These are phyloP conservation scores for Auricularia cornea DNA, from an alignment of 768 basidiomycete species.

Conservation along the genomic window DNA sequence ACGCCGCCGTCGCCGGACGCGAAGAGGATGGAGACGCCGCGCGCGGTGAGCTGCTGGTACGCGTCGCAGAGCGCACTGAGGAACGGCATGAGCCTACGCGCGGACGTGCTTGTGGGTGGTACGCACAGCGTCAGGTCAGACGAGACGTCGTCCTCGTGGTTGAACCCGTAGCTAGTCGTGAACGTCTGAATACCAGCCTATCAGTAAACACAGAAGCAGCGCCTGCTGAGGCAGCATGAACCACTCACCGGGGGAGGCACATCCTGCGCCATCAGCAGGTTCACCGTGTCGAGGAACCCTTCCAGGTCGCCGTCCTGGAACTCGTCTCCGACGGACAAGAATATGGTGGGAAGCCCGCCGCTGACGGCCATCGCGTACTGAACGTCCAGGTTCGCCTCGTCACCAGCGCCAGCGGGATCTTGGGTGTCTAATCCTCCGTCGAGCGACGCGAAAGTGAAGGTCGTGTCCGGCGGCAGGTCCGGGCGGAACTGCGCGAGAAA, in stretches of 20 bases:
- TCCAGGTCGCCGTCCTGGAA: constrained; percentile 17
- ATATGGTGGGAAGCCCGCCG: constrained; percentile 24
- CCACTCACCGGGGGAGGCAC: constrained; percentile 14
- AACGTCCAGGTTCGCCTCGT: constrained; percentile 19
- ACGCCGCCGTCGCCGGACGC: constrained; percentile 34
- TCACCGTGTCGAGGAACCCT: constrained; percentile 9
- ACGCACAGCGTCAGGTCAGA: constrained; percentile 18
- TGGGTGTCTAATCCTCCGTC: too few relatives aligned
- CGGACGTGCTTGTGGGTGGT: not conserved
- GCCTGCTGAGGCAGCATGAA: too few relatives aligned
- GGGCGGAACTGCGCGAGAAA: too few relatives aligned
- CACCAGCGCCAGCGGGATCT: not conserved
- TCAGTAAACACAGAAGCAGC: too few relatives aligned
- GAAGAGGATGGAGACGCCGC: too few relatives aligned
- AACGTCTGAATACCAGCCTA: too few relatives aligned
- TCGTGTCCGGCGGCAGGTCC: too few relatives aligned
- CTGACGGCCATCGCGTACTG: constrained; percentile 31
- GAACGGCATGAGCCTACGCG: not conserved
- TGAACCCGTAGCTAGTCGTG: constrained; percentile 28
- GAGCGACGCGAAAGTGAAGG: not conserved
- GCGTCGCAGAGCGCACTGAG: constrained; percentile 28
- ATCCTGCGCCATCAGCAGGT: constrained; percentile 11
- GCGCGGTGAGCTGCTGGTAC: constrained; percentile 27
- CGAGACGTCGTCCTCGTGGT: constrained; percentile 20
- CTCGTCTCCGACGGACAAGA: constrained; percentile 26